phyloP scores from a whole-genome alignment of 1,139 yeast species.

The Diutina ranongensis region DNA sequence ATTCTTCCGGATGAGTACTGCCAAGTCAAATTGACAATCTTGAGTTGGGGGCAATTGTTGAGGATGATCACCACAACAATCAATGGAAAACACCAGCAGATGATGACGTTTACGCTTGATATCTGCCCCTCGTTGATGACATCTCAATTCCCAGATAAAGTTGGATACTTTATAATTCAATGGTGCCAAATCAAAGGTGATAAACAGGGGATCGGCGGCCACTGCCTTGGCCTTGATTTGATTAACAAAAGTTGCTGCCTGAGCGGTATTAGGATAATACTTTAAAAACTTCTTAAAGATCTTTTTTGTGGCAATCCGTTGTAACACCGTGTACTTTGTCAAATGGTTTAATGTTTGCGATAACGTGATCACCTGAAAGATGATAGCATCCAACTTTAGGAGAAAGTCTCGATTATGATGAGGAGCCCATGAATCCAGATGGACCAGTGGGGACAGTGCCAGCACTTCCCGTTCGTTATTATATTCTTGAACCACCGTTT shows the following conservation, averaged over 20 bases:
- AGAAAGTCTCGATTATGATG: slow-evolving; percentile 8
- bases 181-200: not conserved
- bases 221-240: not conserved
- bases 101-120: not conserved
- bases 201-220: not conserved
- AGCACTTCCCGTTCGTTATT: not conserved
- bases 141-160: not conserved
- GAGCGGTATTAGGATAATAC: slow-evolving; percentile 28
- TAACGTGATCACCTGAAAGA: slow-evolving; percentile 24
- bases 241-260: not conserved
- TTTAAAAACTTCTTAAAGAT: slow-evolving; percentile 70
- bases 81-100: not conserved
- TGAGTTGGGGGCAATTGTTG: slow-evolving; percentile 1
- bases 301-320: slow-evolving; percentile 72
- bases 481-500: not conserved
- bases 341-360: slow-evolving; percentile 57
- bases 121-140: not conserved
- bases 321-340: slow-evolving; percentile 65
- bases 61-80: not conserved
- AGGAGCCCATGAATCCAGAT: not conserved
- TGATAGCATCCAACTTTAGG: slow-evolving; percentile 15
- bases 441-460: not conserved
- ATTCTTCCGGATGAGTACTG: slow-evolving; percentile 25
- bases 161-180: not conserved
- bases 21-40: slow-evolving; percentile 19